Conservation (phyloP, 345 rosid species). For the Raphanus sativus region DNA sequence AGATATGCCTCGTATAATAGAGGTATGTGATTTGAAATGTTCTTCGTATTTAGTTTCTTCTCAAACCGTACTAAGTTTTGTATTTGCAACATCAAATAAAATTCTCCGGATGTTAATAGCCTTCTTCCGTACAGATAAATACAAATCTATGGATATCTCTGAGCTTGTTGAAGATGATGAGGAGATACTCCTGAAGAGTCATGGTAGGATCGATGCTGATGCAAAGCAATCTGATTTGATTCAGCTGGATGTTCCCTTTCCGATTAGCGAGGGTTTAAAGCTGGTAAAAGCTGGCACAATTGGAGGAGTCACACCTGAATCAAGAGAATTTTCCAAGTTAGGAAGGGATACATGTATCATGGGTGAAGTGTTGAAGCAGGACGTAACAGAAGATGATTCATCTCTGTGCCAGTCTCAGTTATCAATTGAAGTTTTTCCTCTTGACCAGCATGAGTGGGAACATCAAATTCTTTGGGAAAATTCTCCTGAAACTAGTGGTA, state of each 20-base stretch:
- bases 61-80: background rate
- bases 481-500: slow-evolving; percentile 52
- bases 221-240: slow-evolving; percentile 35
- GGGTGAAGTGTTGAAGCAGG: slow-evolving; percentile 72
- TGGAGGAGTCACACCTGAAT: slow-evolving; percentile 38
- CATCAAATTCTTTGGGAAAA: slow-evolving; percentile 76
- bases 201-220: slow-evolving; percentile 45
- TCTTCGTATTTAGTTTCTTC: slow-evolving; percentile 12
- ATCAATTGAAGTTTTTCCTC: slow-evolving; percentile 54
- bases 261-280: slow-evolving; percentile 39
- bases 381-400: slow-evolving; percentile 39
- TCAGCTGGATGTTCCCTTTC: slow-evolving; percentile 48
- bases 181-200: slow-evolving; percentile 65
- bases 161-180: slow-evolving; percentile 88
- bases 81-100: slow-evolving; percentile 9
- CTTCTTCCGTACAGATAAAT: slow-evolving; percentile 52
- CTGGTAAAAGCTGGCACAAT: slow-evolving; percentile 42
- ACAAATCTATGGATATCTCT: slow-evolving; percentile 55
- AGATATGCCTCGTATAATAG: slow-evolving; percentile 52
- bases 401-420: slow-evolving; percentile 53
- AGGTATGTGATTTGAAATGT: slow-evolving; percentile 50
- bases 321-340: slow-evolving; percentile 40
- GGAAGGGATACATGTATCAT: slow-evolving; percentile 49
- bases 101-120: slow-evolving; percentile 3
- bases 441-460: slow-evolving; percentile 96